phyloP scores from a whole-genome alignment of 768 basidiomycete species.

The Tephrocybe sp. region DNA sequence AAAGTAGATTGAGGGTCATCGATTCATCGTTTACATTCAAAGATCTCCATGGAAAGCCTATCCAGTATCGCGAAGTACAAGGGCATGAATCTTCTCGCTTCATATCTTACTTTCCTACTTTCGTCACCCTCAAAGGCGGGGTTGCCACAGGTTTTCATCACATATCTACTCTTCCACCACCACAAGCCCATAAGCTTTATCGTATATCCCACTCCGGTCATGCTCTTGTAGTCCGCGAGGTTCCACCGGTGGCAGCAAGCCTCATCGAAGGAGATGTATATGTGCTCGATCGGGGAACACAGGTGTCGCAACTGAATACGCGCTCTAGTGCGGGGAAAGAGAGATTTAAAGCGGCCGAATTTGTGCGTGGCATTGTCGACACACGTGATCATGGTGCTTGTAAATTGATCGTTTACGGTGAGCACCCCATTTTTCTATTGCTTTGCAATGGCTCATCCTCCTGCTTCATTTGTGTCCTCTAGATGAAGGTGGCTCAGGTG shows the following conservation, averaged over 20 bases:
- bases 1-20: background rate
- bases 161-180: conserved; percentile 39
- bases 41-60: conserved; percentile 55
- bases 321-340: conserved; percentile 52
- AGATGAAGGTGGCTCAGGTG: conserved; percentile 53
- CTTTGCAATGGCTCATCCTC: background rate
- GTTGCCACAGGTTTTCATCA: conserved; percentile 52
- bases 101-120: conserved; percentile 47
- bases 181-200: conserved; percentile 47
- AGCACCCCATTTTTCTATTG: conserved; percentile 11
- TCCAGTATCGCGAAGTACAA: conserved; percentile 64
- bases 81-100: conserved; percentile 51
- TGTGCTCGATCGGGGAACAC: conserved; percentile 53
- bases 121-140: conserved; percentile 44
- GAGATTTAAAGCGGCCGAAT: conserved; percentile 60
- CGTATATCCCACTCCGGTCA: conserved; percentile 34
- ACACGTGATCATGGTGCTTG: conserved; percentile 37
- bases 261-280: conserved; percentile 55
- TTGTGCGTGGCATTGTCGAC: conserved; percentile 43
- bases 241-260: conserved; percentile 40
- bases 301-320: conserved; percentile 58
- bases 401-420: conserved; percentile 49
- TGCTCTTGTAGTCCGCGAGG: conserved; percentile 46
- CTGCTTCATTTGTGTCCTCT: background rate
- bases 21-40: background rate